Evolutionary conservation across 306 rosid genomes (phyloP).

Genomic region (Cucurbita moschata): DNA sequence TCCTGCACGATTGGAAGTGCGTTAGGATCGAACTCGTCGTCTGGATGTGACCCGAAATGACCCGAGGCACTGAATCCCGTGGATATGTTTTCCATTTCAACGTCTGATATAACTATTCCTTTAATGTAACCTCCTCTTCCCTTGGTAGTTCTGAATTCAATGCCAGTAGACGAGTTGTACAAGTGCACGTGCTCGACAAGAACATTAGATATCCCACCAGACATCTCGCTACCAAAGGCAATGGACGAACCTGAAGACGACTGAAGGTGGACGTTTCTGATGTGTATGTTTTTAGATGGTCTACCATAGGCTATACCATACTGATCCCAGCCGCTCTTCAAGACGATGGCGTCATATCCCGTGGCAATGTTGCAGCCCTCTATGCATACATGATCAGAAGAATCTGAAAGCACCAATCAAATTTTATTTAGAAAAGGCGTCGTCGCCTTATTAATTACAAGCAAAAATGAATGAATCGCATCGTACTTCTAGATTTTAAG

Average conservation of each 20-base stretch:
- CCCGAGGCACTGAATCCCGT: slow-evolving; percentile 58
- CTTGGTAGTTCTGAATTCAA: slow-evolving; percentile 55
- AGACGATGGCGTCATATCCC: slow-evolving; percentile 79
- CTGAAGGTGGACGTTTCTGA: slow-evolving; percentile 53
- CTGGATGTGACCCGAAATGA: slow-evolving; percentile 70
- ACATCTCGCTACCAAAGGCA: slow-evolving; percentile 94
- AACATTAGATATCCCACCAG: slow-evolving; percentile 81
- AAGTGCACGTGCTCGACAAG: slow-evolving; percentile 54
- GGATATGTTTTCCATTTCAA: slow-evolving; percentile 37
- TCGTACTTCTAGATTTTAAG: neutral
- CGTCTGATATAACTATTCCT: slow-evolving; percentile 39
- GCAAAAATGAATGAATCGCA: neutral
- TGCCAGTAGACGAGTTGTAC: slow-evolving; percentile 51
- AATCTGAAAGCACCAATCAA: slow-evolving; percentile 44
- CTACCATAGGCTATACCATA: slow-evolving; percentile 81
- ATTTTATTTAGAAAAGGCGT: neutral
- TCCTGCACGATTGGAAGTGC: slow-evolving; percentile 66
- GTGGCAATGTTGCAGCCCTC: slow-evolving; percentile 61
- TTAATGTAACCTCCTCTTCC: slow-evolving; percentile 87
- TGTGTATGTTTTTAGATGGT: slow-evolving; percentile 71
- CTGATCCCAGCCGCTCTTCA: slow-evolving; percentile 98
- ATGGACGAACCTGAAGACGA: slow-evolving; percentile 58
- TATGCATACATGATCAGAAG: slow-evolving; percentile 75
- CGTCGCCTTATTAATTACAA: neutral
- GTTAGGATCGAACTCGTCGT: slow-evolving; percentile 63